Conservation (phyloP, 495 filamentous ascomycete genomes). For the Pyronema omphalodes region DNA sequence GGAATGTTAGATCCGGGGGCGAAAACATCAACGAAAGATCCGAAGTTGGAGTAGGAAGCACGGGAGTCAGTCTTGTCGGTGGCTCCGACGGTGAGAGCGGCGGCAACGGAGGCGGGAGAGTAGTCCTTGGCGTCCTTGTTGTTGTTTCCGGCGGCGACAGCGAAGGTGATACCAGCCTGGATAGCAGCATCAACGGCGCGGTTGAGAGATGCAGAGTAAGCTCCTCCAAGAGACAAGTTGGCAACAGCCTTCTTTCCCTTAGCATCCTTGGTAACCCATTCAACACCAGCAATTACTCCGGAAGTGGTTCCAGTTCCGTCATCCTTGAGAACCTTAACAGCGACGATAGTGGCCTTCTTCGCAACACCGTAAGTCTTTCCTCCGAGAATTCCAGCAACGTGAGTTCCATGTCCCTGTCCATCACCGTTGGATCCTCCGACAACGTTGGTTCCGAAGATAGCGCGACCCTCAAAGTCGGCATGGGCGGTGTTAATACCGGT, state of each 20-base stretch:
- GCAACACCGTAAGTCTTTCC: slow-evolving; percentile 39
- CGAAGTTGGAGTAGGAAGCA: slow-evolving; percentile 26
- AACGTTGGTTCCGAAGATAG: slow-evolving; percentile 26
- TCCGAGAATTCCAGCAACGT: slow-evolving; percentile 36
- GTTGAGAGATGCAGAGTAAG: slow-evolving; percentile 35
- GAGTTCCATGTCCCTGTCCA: slow-evolving; percentile 43
- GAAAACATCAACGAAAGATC: slow-evolving; percentile 25
- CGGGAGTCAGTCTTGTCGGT: slow-evolving; percentile 16
- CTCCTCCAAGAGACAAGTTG: slow-evolving; percentile 36
- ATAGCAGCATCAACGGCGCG: slow-evolving; percentile 37
- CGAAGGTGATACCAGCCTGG: slow-evolving; percentile 37
- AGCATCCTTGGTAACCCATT: slow-evolving; percentile 36
- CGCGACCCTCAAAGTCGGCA: slow-evolving; percentile 29
- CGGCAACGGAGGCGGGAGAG: slow-evolving; percentile 37
- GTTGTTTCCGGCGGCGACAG: slow-evolving; percentile 47
- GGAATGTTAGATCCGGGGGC: slow-evolving; percentile 22
- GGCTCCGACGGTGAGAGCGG: slow-evolving; percentile 29
- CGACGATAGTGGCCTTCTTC: slow-evolving; percentile 44
- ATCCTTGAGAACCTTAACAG: slow-evolving; percentile 47
- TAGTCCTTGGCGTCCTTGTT: slow-evolving; percentile 33
- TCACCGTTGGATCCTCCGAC: slow-evolving; percentile 25
- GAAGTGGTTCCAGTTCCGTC: slow-evolving; percentile 39
- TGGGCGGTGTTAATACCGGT: slow-evolving; percentile 14
- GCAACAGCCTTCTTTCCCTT: slow-evolving; percentile 28
- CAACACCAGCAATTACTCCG: slow-evolving; percentile 40